Percentiles rank a stretch among this genome's conserved stretches.
phyloP scores from a whole-genome alignment of 2,329 filamentous ascomycete species.

The Hysterium pulicare region DNA sequence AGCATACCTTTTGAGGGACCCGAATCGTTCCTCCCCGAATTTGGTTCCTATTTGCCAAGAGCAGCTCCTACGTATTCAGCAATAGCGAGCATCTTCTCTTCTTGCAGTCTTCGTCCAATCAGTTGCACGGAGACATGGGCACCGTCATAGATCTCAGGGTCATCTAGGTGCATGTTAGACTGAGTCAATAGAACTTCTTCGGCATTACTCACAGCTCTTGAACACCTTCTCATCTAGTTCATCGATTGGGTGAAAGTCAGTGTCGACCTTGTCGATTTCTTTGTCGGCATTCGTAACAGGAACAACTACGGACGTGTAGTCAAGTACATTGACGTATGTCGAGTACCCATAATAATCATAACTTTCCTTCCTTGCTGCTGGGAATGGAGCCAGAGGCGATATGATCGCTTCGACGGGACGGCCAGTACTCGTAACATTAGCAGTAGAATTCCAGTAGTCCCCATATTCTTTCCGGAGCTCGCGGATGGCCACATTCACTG shows the following conservation, averaged over 20 bases:
- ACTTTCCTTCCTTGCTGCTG: conserved; percentile 26
- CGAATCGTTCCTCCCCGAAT: too few relatives aligned
- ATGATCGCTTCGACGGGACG: conserved; percentile 38
- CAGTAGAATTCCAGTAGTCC: conserved; percentile 38
- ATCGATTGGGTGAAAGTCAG: conserved; percentile 21
- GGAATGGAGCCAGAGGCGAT: conserved; percentile 34
- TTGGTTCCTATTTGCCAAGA: conserved; percentile 19
- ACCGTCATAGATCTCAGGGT: conserved; percentile 38
- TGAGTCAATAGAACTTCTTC: too few relatives aligned
- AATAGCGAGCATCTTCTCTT: conserved; percentile 39
- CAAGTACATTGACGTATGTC: conserved; percentile 27
- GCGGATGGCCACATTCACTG: conserved; percentile 28
- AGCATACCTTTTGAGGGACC: too few relatives aligned
- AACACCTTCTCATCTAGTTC: conserved; percentile 24
- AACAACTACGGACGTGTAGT: conserved; percentile 32
- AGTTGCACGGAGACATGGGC: conserved; percentile 37
- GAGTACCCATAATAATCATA: conserved; percentile 35
- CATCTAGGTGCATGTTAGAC: conserved; percentile 27
- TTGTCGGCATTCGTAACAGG: conserved; percentile 34
- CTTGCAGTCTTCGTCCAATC: conserved; percentile 35
- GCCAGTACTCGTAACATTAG: conserved; percentile 21
- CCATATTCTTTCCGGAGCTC: conserved; percentile 31
- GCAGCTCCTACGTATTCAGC: conserved; percentile 28
- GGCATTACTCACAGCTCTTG: conserved; percentile 24
- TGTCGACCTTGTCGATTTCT: conserved; percentile 21